Percentiles rank a stretch among this genome's conserved stretches.
phyloP scores from a whole-genome alignment of 2,329 filamentous ascomycete genomes.

The Fusarium devonianum region DNA sequence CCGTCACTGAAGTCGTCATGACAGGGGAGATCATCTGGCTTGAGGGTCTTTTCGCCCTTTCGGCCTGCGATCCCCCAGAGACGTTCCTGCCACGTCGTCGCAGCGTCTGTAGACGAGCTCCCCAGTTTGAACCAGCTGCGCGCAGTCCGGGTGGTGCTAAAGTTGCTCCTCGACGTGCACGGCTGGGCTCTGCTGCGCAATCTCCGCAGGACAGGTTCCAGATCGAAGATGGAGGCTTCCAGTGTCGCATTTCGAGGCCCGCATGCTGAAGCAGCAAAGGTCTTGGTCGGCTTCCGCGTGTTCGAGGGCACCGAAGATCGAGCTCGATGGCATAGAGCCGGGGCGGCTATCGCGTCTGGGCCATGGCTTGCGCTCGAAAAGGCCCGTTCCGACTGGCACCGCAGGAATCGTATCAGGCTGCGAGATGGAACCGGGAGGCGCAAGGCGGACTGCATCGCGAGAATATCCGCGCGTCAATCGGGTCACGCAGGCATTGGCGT shows the following conservation, averaged over 20 bases:
- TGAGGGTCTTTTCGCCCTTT: slow-evolving; percentile 52
- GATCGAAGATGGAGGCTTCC: slow-evolving; percentile 43
- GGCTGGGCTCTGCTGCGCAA: slow-evolving; percentile 14
- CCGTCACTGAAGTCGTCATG: slow-evolving; percentile 66
- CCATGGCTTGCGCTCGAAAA: slow-evolving; percentile 58
- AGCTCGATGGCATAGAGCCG: slow-evolving; percentile 30
- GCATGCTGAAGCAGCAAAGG: slow-evolving; percentile 16
- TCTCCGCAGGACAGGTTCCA: slow-evolving; percentile 32
- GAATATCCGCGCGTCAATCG: slow-evolving; percentile 12
- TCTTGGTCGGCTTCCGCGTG: slow-evolving; percentile 21
- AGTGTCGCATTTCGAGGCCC: slow-evolving; percentile 30
- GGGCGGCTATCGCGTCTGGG: slow-evolving; percentile 22
- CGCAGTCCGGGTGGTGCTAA: slow-evolving; percentile 42
- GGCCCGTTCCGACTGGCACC: slow-evolving; percentile 70
- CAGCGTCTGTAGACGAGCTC: slow-evolving; percentile 30
- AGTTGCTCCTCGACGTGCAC: slow-evolving; percentile 27
- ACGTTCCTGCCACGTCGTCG: slow-evolving; percentile 56
- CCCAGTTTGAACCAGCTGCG: slow-evolving; percentile 35
- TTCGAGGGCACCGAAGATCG: slow-evolving; percentile 19
- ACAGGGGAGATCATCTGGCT: slow-evolving; percentile 65
- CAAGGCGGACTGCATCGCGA: slow-evolving; percentile 55
- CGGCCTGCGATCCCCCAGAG: slow-evolving; percentile 54
- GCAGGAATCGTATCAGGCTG: slow-evolving; percentile 74
- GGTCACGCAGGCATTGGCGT: slow-evolving; percentile 29
- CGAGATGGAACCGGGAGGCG: slow-evolving; percentile 59